Evolutionary conservation across 2,329 filamentous ascomycete genomes (phyloP), one percentile per base, ranked within the genome.

Genomic region (Kalaharituber pfeilii): DNA sequence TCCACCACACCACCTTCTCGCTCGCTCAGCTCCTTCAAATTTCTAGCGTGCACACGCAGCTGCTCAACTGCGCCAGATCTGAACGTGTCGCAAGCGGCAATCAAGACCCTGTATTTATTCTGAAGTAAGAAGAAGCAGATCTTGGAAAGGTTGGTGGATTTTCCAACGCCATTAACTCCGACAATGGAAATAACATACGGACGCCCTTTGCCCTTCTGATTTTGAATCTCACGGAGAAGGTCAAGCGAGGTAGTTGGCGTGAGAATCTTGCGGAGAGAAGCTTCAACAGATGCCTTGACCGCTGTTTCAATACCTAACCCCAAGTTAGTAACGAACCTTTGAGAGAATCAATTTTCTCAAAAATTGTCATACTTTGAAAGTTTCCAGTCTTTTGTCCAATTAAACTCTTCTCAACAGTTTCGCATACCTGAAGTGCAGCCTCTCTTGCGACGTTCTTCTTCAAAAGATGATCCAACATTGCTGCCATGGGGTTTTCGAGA

Each of bases 111-210:
- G 73, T 94, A 93, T 67, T 93, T 88, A 73, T 98, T 98, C 69
- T 98, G 89, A 28, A 98, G 75, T 33, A 98, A 75, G 72, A 98
- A 98, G 71, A 91, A 98, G 69, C 88, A 94, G 62, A 98, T 94
- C 70, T 98, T 98, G 68, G 86, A 89, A 33, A 98, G 75, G 67
- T 95, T 96, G 52, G 91, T 98, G 15, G 88, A 95, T 72, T 98
- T 98, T 66, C 91, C 91, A 33, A 98, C 91, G 53, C 91, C 91
- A 68, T 98, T 98, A 66, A 98, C 91, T 58, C 91, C 91, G 44
- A 98, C 91, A 58, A 98, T 94, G 55, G 87, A 95, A 67, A 98
- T 93, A 64, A 96, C 89, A 67, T 96, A 98, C 44, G 91, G 91
- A 3, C 91, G 82, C 20, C 76, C 69, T 56, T 75, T 74, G 61